Evolutionary conservation across 2,329 filamentous ascomycete species (phyloP), one percentile per base, ranked within the genome.

Genomic region (Penicillium janthinellum): DNA sequence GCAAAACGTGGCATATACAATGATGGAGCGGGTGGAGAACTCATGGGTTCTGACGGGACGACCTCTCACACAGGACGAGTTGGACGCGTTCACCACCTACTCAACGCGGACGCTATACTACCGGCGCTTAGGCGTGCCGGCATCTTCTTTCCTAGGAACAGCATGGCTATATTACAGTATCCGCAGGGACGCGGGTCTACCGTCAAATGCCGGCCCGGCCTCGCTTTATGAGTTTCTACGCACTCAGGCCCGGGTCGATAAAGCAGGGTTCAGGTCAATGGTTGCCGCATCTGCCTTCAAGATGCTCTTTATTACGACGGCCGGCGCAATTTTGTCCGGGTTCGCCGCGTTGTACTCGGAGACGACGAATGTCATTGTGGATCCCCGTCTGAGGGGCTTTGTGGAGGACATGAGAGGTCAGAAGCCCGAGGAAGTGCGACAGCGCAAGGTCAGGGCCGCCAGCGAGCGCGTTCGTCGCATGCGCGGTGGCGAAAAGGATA

Each of bases 21-120:
- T 65, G 10, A 41, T 34, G 5, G 38, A 63, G 1, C 67, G 69
- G 7, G 54, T 73, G 1, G 67, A 71, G 15, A 62, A 64, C 11
- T 58, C 56, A 15, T 65, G 65, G 20, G 59, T 68, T 17, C 10
- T 70, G 5, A 58, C 71, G 1, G 65, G 69, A 28, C 70, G 75
- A 10, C 22, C 57, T 6, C 67, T 68, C 2, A 75, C 72, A 2
- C 75, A 77, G 57, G 67, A 70, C 8, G 75, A 77, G 54, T 48
- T 76, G 22, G 74, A 77, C 60, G 70, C 69, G 20, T 64, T 74
- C 38, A 66, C 71, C 20, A 58, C 61, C n/a, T 60, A 65, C 44
- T 41, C 54, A 50, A 67, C 70, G 22, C 61, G 54, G 2, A 25
- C 44, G 34, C n/a, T 71, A 1, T 70, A 73, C 60, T 51, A 67